Conservation (phyloP, 129 eudicot genomes). For the Flaveria linearis region DNA sequence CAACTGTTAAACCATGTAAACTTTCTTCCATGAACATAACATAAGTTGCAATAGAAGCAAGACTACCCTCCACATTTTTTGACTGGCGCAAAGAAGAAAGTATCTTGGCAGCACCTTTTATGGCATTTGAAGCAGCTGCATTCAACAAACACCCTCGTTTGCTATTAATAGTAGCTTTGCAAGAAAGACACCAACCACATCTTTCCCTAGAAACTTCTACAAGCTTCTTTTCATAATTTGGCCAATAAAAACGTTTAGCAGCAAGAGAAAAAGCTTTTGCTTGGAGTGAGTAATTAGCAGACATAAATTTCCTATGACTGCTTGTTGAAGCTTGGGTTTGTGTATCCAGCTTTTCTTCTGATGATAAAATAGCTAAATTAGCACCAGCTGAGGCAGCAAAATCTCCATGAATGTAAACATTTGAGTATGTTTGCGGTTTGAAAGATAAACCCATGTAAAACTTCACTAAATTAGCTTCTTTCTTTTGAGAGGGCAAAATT, state of each 20-base stretch:
- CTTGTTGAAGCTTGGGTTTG: conserved; percentile 47
- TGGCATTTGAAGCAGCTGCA: conserved; percentile 85
- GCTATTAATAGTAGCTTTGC: conserved; percentile 62
- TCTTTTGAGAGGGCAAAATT: conserved; percentile 18
- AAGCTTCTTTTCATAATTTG: conserved; percentile 81
- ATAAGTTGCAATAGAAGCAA: conserved; percentile 70
- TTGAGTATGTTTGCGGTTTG: conserved; percentile 54
- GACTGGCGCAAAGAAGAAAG: conserved; percentile 47
- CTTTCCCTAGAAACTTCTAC: conserved; percentile 91
- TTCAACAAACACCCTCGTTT: conserved; percentile 87
- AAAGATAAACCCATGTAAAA: conserved; percentile 70
- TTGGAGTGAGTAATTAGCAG: conserved; percentile 68
- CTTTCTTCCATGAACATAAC: conserved; percentile 85
- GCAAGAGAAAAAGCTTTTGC: conserved; percentile 78
- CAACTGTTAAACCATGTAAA: conserved; percentile 66
- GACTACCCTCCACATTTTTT: conserved; percentile 64
- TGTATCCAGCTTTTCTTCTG: conserved; percentile 60
- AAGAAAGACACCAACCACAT: conserved; percentile 94
- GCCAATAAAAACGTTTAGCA: conserved; percentile 85
- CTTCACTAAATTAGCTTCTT: conserved; percentile 27
- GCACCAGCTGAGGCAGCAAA: conserved; percentile 98
- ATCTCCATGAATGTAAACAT: conserved; percentile 77
- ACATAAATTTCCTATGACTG: conserved; percentile 50
- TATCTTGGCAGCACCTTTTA: conserved; percentile 62
- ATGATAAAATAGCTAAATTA: conserved; percentile 60